Conservation (phyloP, 352 stramenopile species). For the Phytophthora multivora region DNA sequence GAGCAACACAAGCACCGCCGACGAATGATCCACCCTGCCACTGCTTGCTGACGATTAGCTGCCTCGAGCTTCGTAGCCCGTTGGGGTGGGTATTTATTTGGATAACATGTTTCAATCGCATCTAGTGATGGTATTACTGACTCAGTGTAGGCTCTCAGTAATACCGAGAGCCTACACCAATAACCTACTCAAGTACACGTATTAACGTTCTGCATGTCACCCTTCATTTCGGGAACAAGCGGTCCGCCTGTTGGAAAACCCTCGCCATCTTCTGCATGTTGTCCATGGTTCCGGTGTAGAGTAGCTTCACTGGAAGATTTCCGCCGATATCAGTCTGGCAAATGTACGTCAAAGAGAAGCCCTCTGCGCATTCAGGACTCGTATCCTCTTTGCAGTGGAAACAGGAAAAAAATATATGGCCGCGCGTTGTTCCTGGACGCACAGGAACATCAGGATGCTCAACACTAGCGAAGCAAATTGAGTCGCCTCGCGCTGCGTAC, state of each 20-base stretch:
- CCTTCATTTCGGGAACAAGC: slow-evolving; percentile 38
- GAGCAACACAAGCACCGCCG: slow-evolving; percentile 22
- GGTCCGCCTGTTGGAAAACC: slow-evolving; percentile 46
- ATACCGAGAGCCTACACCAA: not conserved
- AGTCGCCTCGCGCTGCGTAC: slow-evolving; percentile 27
- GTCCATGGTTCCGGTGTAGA: slow-evolving; percentile 66
- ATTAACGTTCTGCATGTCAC: not conserved
- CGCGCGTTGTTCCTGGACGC: slow-evolving; percentile 36
- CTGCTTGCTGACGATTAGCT: slow-evolving; percentile 1
- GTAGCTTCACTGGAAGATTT: slow-evolving; percentile 49
- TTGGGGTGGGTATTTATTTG: slow-evolving; percentile 31
- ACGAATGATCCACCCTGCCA: slow-evolving; percentile 17
- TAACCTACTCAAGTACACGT: slow-evolving; percentile 8
- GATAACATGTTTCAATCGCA: not conserved
- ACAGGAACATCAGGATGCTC: slow-evolving; percentile 47
- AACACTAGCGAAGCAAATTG: slow-evolving; percentile 48
- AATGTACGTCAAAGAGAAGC: slow-evolving; percentile 56
- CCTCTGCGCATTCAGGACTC: slow-evolving; percentile 28
- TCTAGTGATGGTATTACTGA: not conserved
- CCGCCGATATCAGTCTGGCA: slow-evolving; percentile 59
- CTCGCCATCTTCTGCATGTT: slow-evolving; percentile 68
- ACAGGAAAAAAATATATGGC: slow-evolving; percentile 45
- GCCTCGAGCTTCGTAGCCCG: slow-evolving; percentile 4
- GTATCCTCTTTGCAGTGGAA: slow-evolving; percentile 43
- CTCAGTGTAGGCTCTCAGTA: too few relatives aligned